Base-by-base conservation (phyloP, 768 basidiomycete species). In the Amanita jacksonii region DNA sequence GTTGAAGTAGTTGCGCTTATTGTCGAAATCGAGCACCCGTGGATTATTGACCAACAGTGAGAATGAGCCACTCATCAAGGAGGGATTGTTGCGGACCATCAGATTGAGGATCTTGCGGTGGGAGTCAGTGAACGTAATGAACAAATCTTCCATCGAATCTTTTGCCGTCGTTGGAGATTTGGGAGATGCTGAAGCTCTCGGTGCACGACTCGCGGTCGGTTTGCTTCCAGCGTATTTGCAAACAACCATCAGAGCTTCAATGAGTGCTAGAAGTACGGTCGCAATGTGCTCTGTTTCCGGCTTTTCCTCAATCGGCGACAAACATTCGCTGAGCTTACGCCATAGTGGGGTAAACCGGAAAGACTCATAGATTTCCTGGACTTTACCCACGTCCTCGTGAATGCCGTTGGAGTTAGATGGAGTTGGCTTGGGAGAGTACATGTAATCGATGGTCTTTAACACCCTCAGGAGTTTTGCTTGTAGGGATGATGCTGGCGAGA, bases 51-150 rank as follows among this genome's bases (percentile, higher is more conserved):
- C 86, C 50, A 99, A 71, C 1, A 99, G 73, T 12, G 93, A 91
- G 73, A 99, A 99, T 1, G 94, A 97, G 8, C 96, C 96, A 53
- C 89, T 90, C 87, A 99, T 93, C 32, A 99, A 64, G 0, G 93
- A 91, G 2, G 96, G 96, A 58, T 98, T 98, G 61, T 93, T 97
- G 50, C 96, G 85, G 23, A 99, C 93, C 85, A 99, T 94, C 49
- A 92, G 70, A 60, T 99, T 99, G 44, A 98, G 74, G 37, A 96
- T 76, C 60, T 93, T 93, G 48, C 91, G 76, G 58, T 98, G 94
- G 12, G 81, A 74, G 52, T 94, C 92, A 7, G 93, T 97, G 66
- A 98, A 98, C 5, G 76, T 72, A 37, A 94, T 81, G 58, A 98
- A 98, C 10, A 94, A 72, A 49, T 94, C 91, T 49, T 89, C 85